Evolutionary conservation across 257 asterid species (phyloP).

Genomic region (Henckelia pumila): DNA sequence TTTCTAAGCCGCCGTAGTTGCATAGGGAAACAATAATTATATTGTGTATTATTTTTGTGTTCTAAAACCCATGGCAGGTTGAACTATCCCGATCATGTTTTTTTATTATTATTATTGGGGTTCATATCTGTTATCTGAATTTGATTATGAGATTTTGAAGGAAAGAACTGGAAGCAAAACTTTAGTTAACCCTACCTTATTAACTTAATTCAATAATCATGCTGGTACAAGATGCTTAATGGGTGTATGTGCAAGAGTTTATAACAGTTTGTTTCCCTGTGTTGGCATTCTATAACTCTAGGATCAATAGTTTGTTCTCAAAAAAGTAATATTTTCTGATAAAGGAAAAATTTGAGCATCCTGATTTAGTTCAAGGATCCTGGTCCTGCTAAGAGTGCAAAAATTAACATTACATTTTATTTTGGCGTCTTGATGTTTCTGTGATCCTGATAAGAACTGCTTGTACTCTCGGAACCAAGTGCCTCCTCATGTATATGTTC

Average conservation of each 20-base stretch:
- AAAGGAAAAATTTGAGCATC: too few species aligned
- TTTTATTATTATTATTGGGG: neutral
- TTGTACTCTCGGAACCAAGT: too few species aligned
- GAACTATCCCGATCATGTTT: slow-evolving; percentile 11
- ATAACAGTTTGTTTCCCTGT: neutral
- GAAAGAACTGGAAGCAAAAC: neutral
- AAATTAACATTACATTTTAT: too few species aligned
- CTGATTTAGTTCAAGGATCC: too few species aligned
- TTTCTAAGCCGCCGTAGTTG: neutral
- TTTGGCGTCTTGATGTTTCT: too few species aligned
- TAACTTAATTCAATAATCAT: slow-evolving; percentile 11
- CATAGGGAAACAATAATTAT: neutral
- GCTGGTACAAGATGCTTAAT: slow-evolving; percentile 10
- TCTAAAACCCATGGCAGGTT: neutral
- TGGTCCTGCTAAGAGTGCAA: too few species aligned
- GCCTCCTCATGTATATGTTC: too few species aligned
- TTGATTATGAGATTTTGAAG: slow-evolving; percentile 8
- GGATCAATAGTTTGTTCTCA: slow-evolving; percentile 6
- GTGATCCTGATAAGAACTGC: too few species aligned
- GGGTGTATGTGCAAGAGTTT: slow-evolving; percentile 4
- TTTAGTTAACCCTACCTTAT: neutral
- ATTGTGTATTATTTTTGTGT: neutral
- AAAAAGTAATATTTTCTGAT: neutral
- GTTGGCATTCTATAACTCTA: neutral
- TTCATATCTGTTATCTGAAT: neutral